Evolutionary conservation across 2,329 filamentous ascomycete genomes (phyloP), one percentile per base, ranked within the genome.

Genomic region (Alternaria angustiovoidea): DNA sequence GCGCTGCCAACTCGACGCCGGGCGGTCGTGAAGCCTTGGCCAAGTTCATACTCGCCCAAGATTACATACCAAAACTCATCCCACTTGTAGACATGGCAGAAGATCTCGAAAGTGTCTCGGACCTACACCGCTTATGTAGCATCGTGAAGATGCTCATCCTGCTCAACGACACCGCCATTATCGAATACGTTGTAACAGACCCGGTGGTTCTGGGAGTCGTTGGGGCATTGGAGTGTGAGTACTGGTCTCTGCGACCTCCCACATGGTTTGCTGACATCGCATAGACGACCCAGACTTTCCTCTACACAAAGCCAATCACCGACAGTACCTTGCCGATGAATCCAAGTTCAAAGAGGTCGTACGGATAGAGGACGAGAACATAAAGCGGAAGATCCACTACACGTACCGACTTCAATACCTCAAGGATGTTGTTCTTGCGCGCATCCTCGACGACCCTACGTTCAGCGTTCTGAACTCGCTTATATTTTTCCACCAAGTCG

Each of bases 401-500:
- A 98, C 95, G 1, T 97, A 97, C 81, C 91, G 95, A 39, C 82
- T 99, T 34, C 94, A 97, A 75, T 99, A 99, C 76, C 85, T 99
- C 55, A 99, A 98, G 78, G 95, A 99, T 73, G 95, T 99, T n/a
- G 94, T 98, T 1, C 86, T 99, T 43, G 95, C 95, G 30, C 89
- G 95, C 64, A 98, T 99, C 65, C 85, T 99, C 62, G 95, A 99
- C 79, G 95, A 99, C 77, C 94, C 94, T 51, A 99, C 95, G 20
- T 99, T 98, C 78, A 96, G 93, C 24, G 94, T 98, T 26, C 88
- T 99, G 66, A 99, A 98, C 80, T 97, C 93, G 51, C 86, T 98
- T 70, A 99, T 99, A 68, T 99, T 97, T 82, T 99, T 96, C 85
- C 95, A 98, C 81, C 95, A 99, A 81, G 94, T 98, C 70, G 95